These are phyloP conservation scores for Ophiostoma pallidulum DNA, from an alignment of 2,329 filamentous ascomycete genomes.

Conservation along the genomic window DNA sequence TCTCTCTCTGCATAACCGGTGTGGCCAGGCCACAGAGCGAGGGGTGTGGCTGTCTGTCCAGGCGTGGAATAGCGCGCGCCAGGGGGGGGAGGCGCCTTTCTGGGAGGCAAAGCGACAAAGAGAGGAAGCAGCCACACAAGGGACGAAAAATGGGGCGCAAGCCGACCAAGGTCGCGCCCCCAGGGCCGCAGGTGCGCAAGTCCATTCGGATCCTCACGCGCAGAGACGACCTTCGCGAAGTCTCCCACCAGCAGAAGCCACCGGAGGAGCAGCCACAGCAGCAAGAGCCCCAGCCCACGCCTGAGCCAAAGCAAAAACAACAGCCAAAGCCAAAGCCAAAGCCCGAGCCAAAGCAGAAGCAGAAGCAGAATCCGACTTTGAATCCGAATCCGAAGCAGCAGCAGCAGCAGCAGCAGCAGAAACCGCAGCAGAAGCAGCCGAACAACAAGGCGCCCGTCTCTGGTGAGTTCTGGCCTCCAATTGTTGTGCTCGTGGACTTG, in stretches of 20 bases:
- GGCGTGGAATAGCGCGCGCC: too few relatives aligned
- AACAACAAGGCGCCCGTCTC: too few relatives aligned
- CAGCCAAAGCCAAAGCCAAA: not conserved
- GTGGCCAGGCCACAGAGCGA: too few relatives aligned
- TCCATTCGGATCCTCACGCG: conserved; percentile 12
- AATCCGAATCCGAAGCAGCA: not conserved
- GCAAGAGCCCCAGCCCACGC: not conserved
- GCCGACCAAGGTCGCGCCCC: conserved; percentile 4
- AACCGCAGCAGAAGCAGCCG: not conserved
- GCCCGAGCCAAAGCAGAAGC: too few relatives aligned
- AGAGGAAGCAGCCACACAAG: not conserved
- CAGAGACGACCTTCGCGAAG: not conserved
- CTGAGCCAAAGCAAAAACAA: too few relatives aligned
- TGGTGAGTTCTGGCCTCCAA: too few relatives aligned
- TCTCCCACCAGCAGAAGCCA: not conserved
- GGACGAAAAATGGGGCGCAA: conserved; percentile 8
- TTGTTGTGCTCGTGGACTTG: too few relatives aligned
- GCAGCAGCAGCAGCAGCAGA: not conserved
- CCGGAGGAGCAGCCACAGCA: not conserved
- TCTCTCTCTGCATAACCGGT: too few relatives aligned
- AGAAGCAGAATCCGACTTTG: not conserved
- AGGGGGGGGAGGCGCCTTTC: too few relatives aligned
- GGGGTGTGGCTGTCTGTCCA: too few relatives aligned
- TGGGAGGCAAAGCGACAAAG: too few relatives aligned
- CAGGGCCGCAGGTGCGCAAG: conserved; percentile 9